These are phyloP conservation scores for Tilletia walkeri DNA, from an alignment of 1,284 basidiomycete species.

Conservation along the genomic window DNA sequence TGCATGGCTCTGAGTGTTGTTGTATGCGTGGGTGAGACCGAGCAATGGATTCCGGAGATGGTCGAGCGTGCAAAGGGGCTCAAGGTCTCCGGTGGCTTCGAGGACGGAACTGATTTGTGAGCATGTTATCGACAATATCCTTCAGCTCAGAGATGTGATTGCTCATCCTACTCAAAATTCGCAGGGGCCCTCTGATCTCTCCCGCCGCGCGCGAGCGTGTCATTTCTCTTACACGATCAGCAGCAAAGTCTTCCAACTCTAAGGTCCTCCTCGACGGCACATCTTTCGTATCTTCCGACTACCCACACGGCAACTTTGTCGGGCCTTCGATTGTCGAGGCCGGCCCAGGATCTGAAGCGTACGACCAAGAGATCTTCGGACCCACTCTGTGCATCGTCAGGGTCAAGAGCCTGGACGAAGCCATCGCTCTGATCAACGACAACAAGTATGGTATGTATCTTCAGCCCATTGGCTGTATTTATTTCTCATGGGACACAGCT, in stretches of 20 bases:
- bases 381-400: slow-evolving; percentile 79
- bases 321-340: slow-evolving; percentile 88
- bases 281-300: slow-evolving; percentile 67
- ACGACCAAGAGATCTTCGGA: slow-evolving; percentile 83
- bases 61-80: slow-evolving; percentile 78
- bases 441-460: slow-evolving; percentile 61
- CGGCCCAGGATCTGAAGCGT: slow-evolving; percentile 77
- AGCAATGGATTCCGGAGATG: slow-evolving; percentile 81
- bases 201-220: slow-evolving; percentile 79
- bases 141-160: neutral
- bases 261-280: slow-evolving; percentile 85
- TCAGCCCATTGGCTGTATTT: neutral
- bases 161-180: neutral
- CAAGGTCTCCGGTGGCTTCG: slow-evolving; percentile 86
- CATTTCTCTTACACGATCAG: slow-evolving; percentile 73
- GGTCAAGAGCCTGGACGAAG: slow-evolving; percentile 85
- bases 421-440: slow-evolving; percentile 80
- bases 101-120: slow-evolving; percentile 75
- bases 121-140: neutral
- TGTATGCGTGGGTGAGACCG: slow-evolving; percentile 78
- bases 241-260: slow-evolving; percentile 75
- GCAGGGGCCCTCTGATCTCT: slow-evolving; percentile 89
- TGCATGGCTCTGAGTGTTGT: slow-evolving; percentile 65
- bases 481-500: too few species aligned
- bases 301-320: slow-evolving; percentile 89